Evolutionary conservation across 257 asterid species (phyloP), one percentile per base, ranked within the genome.

Genomic region (Misopates orontium): DNA sequence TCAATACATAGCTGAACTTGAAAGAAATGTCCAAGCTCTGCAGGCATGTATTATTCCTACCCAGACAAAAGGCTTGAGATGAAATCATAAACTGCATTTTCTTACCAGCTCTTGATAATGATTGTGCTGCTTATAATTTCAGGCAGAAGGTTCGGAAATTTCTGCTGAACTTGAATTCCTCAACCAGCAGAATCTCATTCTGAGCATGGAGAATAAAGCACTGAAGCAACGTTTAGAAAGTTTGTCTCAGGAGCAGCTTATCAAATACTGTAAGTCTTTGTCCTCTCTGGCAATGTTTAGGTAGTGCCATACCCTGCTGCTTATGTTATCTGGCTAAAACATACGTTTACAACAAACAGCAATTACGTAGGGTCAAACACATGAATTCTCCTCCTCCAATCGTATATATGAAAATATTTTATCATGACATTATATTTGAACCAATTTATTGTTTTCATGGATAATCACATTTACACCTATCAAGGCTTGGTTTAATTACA

Each of bases 1-100:
- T 72, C 98, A 93, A 60, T 87, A 93, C 78, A 93, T 93, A 59
- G 96, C 97, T 60, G 96, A 90, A 75, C 96, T 93, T 61, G 99
- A 93, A 69, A 88, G 95, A 69, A 84, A 83, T 47, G 95, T 87
- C 59, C 97, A 93, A 86, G 92, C 87, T 73, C 82, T 93, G 56
- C 96, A 90, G 97, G 99, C 87, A 83, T 73, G 91, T 79, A 56
- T 18, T 32, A 13, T 15, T 74, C 71, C 51, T 78, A 49, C 66
- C 67, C 54, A 18, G 17, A 36, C 45, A 65, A 52, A 70, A 62
- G 10, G 49, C 66, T 63, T 57, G 55, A 28, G 32, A 47, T 59
- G 54, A 41, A 45, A 65, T 62, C 25, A 20, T 49, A 49, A 54
- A 19, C 60, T 61, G 23, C 39, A 47, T 62, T 18, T 51, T 53